Conservation (phyloP, 768 basidiomycete species). For the Boletus subparvulus region DNA sequence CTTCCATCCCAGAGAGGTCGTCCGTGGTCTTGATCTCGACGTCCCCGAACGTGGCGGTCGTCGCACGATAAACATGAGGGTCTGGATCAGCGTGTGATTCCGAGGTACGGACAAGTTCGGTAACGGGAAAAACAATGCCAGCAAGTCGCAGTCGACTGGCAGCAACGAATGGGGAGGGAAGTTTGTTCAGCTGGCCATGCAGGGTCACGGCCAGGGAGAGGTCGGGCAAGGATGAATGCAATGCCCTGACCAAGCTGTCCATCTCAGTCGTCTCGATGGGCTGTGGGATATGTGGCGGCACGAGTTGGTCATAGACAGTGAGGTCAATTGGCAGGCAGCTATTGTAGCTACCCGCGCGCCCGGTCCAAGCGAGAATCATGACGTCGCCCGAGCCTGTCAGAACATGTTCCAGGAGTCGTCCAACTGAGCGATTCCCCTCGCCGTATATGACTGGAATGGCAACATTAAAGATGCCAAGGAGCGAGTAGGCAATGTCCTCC, state of each 20-base stretch:
- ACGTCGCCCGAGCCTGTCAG: background rate
- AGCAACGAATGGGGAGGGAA: background rate
- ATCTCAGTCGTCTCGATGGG: background rate
- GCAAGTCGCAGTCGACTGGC: slow-evolving; percentile 2
- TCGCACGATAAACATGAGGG: background rate
- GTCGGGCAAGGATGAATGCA: background rate
- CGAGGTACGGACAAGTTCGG: background rate
- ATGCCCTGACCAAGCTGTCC: background rate
- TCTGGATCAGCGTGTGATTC: background rate
- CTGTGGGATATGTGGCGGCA: background rate
- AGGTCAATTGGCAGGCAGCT: slow-evolving; percentile 1
- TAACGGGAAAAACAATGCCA: background rate
- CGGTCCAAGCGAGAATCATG: slow-evolving; percentile 11
- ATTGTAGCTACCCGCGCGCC: background rate
- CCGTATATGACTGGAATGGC: slow-evolving; percentile 8
- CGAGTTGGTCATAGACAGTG: background rate
- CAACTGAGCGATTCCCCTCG: slow-evolving; percentile 1
- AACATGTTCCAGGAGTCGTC: slow-evolving; percentile 9
- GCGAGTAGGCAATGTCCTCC: slow-evolving; percentile 9
- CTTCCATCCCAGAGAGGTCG: too few species aligned
- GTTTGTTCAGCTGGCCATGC: background rate
- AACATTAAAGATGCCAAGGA: slow-evolving; percentile 7
- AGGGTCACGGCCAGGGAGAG: background rate
- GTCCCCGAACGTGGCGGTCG: background rate
- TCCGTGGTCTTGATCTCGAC: too few species aligned